Evolutionary conservation across 2,329 filamentous ascomycete genomes (phyloP), one percentile per base, ranked within the genome.

Genomic region (Xylariales sp.): DNA sequence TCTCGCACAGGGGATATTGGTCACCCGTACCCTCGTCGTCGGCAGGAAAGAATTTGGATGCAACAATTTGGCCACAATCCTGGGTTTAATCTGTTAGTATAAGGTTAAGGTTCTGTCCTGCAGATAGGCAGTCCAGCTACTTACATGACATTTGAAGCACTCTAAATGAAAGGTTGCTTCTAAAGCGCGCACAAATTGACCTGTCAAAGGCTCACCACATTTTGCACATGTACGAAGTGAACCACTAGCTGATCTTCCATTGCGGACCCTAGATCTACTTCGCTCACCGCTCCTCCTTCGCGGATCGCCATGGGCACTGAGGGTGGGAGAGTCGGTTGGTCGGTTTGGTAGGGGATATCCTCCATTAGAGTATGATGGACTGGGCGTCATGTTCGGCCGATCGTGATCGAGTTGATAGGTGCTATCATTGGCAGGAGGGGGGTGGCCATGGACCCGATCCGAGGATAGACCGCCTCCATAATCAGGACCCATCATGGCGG

Each of bases 31-130:
- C 89, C 75, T 97, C 93, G 74, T 97, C 93, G 72, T 97, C 94
- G 7, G 97, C 93, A 1, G 96, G 96, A 81, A 99, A 99, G 87
- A 99, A 99, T 77, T 99, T 99, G 60, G 95, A 97, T 49, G 96
- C 96, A 45, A 99, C 96, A 68, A 98, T 97, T 80, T 97, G 92
- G 73, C 93, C 93, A 77, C 96, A 99, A 79, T 99, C 96, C 95
- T 98, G 78, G 53, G 63, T 65, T 56, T 67, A 62, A 65, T 45
- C 16, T 45, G 49, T 71, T 63, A 71, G 57, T 67, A 43, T 32
- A 45, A 56, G 30, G 49, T 30, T 43, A 45, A 56, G 30, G 49
- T 30, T 43, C 49, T 57, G 45, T 23, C 46, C 58, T 46, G 49
- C 34, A 32, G 6, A 48, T 18, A 53, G 50, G n/a, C 18, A 60